phyloP scores from a whole-genome alignment of 768 basidiomycete species.

The Melanogaster broomeanus region DNA sequence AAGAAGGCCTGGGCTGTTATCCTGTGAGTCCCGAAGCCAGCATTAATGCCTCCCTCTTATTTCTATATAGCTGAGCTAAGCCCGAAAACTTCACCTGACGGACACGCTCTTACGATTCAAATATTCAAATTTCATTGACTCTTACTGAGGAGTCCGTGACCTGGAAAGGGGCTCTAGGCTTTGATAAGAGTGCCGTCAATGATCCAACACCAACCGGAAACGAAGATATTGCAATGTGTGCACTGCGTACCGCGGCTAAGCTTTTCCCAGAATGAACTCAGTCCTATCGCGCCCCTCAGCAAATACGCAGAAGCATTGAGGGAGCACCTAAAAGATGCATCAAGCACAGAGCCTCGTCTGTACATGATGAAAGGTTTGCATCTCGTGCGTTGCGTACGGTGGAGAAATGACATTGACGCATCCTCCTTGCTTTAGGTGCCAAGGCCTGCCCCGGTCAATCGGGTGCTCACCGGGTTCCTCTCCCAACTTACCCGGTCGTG shows the following conservation, averaged over 20 bases:
- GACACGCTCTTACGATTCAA: too few relatives aligned
- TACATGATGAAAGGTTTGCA: slow-evolving; percentile 62
- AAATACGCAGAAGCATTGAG: slow-evolving; percentile 58
- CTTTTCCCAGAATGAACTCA: slow-evolving; percentile 55
- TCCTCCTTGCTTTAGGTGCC: slow-evolving; percentile 42
- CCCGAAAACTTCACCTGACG: slow-evolving; percentile 9
- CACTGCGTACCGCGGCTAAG: slow-evolving; percentile 1
- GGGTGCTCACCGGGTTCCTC: slow-evolving; percentile 64
- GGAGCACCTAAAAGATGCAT: slow-evolving; percentile 48
- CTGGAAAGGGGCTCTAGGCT: slow-evolving; percentile 22
- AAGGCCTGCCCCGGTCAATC: slow-evolving; percentile 58
- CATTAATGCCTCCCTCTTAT: background rate
- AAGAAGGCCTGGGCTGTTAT: background rate
- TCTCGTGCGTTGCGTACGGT: background rate
- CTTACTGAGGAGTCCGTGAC: slow-evolving; percentile 18
- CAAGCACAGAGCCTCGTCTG: slow-evolving; percentile 47
- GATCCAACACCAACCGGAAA: slow-evolving; percentile 3
- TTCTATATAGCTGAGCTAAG: slow-evolving; percentile 6
- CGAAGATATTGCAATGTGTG: slow-evolving; percentile 6
- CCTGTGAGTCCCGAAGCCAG: background rate
- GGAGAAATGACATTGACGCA: background rate
- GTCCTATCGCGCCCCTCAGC: slow-evolving; percentile 51
- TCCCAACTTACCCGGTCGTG: slow-evolving; percentile 49
- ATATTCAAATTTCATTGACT: too few relatives aligned
- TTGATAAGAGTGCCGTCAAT: slow-evolving; percentile 10